Conservation (phyloP, 2,329 filamentous ascomycete genomes). For the Pseudocercospora eumusae region DNA sequence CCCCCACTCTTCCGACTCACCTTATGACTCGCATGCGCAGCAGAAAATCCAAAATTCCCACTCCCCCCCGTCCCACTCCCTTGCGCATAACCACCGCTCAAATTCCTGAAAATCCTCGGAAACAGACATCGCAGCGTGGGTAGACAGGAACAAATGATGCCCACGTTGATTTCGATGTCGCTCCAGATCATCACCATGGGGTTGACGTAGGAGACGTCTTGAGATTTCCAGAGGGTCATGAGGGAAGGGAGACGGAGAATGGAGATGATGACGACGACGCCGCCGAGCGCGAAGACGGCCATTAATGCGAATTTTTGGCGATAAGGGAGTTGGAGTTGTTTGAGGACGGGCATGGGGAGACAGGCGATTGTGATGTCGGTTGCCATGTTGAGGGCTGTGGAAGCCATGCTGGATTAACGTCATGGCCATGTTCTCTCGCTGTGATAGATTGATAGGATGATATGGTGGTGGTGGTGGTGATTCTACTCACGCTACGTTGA, state of each 20-base stretch:
- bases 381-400: constrained; percentile 41
- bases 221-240: constrained; percentile 28
- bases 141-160: constrained; percentile 42
- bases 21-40: not conserved
- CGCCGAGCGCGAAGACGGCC: constrained; percentile 40
- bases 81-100: not conserved
- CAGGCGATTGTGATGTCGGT: constrained; percentile 41
- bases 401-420: constrained; percentile 41
- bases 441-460: no score
- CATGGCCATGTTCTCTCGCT: no score
- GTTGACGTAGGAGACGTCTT: constrained; percentile 36
- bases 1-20: constrained; percentile 5
- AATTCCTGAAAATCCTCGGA: constrained; percentile 37
- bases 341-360: constrained; percentile 40
- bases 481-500: constrained; percentile 26
- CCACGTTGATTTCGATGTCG: constrained; percentile 39
- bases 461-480: no score
- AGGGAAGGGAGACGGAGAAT: constrained; percentile 37
- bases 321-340: constrained; percentile 37
- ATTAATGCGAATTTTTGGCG: constrained; percentile 39
- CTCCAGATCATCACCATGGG: constrained; percentile 40
- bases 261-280: constrained; percentile 38
- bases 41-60: not conserved
- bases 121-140: constrained; percentile 41
- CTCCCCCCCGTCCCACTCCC: not conserved